These are phyloP conservation scores for Fusarium lyarnte DNA, from an alignment of 2,329 filamentous ascomycete genomes.

Conservation along the genomic window DNA sequence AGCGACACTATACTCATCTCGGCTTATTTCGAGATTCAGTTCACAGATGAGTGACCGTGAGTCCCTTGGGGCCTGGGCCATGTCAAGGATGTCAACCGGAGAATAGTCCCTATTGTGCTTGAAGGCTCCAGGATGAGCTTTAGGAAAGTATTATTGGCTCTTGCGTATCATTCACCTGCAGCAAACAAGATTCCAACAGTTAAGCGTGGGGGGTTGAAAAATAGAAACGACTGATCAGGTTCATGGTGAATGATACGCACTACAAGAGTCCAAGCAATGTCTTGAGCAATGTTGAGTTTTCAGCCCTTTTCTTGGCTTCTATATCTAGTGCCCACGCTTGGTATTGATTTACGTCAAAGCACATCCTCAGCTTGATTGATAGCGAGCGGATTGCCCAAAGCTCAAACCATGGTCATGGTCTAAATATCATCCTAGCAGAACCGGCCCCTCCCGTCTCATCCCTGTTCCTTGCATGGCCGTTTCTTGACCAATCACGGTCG, in stretches of 20 bases:
- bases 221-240: neutral
- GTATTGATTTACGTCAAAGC: neutral
- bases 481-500: slow-evolving; percentile 24
- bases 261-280: neutral
- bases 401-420: neutral
- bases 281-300: neutral
- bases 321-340: neutral
- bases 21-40: neutral
- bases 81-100: neutral
- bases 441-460: slow-evolving; percentile 4
- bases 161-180: neutral
- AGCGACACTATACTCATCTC: neutral
- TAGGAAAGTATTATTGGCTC: neutral
- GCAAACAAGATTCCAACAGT: neutral
- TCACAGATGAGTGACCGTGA: neutral
- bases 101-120: neutral
- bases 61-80: neutral
- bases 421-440: neutral
- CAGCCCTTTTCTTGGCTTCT: neutral
- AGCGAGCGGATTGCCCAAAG: neutral
- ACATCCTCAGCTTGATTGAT: neutral
- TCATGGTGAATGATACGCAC: neutral
- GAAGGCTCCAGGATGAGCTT: neutral
- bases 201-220: neutral
- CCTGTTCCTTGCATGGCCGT: slow-evolving; percentile 35